Evolutionary conservation across 441 rosid species (phyloP), one percentile per base, ranked within the genome.

Genomic region (Erodium chrysanthum): DNA sequence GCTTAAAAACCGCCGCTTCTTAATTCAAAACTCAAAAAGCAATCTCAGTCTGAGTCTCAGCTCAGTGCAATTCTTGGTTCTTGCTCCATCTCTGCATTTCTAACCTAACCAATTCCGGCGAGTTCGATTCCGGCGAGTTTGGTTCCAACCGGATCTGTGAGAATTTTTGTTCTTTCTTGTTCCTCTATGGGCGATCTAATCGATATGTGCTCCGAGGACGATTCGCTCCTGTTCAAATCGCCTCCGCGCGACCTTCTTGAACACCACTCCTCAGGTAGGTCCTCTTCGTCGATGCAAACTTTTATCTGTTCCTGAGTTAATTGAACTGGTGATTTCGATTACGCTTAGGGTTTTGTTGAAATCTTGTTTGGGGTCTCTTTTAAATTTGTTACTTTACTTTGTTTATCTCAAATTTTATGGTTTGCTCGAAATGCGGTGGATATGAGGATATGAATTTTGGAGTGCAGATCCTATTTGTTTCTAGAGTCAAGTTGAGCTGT

Each of bases 121-220:
- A 65, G 23, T 59, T 11, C 70, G 5, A 37, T 37, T 37, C 42
- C 42, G 42, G 42, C 12, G 42, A 37, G 42, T 37, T 37, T 7
- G 10, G 4, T 68, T 67, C 64, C 29, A 33, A 23, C 10, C 31
- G 6, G 59, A 73, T 74, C 65, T 66, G 29, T 21, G 61, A 68
- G n/a, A 7, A 9, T 54, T 18, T 20, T 20, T 9, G 25, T 54
- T 56, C 27, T 54, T 56, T 8, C 7, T 20, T 20, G 61, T 72
- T 35, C 67, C 64, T 50, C 63, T 37, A 88, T 90, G 98, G 89
- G 75, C 59, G 92, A 82, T 46, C 20, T 95, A 67, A 85, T 92
- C 60, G 97, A 95, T 56, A 83, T 90, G 70, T 77, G 88, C 56
- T 83, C 78, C 33, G 99, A 90, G 73, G 96, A 92, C 65, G 99